Percentiles rank a stretch among this genome's conserved stretches.
Evolutionary conservation across 495 filamentous ascomycete species (phyloP).

Genomic region (Hamigera avellanea): DNA sequence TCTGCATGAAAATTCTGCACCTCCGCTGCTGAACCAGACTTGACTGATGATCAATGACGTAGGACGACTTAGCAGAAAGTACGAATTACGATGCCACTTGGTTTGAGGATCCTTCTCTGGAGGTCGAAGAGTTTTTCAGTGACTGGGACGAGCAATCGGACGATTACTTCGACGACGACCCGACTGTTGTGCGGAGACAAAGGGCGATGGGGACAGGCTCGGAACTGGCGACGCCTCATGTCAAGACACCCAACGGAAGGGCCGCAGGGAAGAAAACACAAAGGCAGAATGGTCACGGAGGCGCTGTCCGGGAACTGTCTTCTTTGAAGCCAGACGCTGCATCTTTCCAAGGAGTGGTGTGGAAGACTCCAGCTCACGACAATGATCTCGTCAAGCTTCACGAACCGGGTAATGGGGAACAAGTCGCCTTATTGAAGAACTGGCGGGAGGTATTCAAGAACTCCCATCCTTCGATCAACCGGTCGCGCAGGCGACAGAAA

Average conservation of each 20-base stretch:
- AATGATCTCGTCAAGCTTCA: slow-evolving; percentile 21
- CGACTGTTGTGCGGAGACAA: slow-evolving; percentile 15
- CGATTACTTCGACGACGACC: slow-evolving; percentile 39
- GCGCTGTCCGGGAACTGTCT: not conserved
- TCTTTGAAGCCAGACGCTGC: slow-evolving; percentile 10
- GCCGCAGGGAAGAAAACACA: slow-evolving; percentile 5
- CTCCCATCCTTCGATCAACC: slow-evolving; percentile 21
- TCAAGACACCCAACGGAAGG: not conserved
- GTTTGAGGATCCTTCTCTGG: slow-evolving; percentile 28
- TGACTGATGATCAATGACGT: not conserved
- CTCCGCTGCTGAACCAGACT: not conserved
- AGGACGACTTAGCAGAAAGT: slow-evolving; percentile 39
- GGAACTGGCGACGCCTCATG: not conserved
- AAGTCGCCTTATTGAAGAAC: slow-evolving; percentile 36
- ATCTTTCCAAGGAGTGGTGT: slow-evolving; percentile 30
- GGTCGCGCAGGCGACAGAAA: slow-evolving; percentile 9
- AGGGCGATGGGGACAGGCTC: slow-evolving; percentile 6
- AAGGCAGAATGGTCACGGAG: not conserved
- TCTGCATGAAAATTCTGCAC: not conserved
- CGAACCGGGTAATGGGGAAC: slow-evolving; percentile 25
- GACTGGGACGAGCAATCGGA: slow-evolving; percentile 42
- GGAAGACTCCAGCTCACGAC: slow-evolving; percentile 20
- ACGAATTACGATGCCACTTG: slow-evolving; percentile 30
- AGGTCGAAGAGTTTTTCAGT: slow-evolving; percentile 31
- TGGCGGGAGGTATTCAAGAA: slow-evolving; percentile 41